Base-by-base conservation (phyloP, 2,329 filamentous ascomycete species). In the Xenoacremonium recifei region DNA sequence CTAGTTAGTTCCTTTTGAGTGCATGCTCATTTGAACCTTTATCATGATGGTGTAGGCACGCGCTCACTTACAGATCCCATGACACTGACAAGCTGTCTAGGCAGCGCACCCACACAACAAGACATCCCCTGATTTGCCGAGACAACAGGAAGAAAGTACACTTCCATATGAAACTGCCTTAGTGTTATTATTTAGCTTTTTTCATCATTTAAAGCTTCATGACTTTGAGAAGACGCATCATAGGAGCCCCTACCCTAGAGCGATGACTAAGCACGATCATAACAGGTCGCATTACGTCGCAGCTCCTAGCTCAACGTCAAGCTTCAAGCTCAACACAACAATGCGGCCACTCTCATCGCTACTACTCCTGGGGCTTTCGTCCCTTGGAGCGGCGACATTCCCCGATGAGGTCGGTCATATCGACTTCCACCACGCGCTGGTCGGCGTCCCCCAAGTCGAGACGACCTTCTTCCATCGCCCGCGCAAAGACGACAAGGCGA, bases 401-500 rank as follows among this genome's bases (percentile, higher is more conserved):
- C 76, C 80, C 54, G 93, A 99, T 62, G 92, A 99, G 67, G 90
- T 95, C 54, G 91, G 84, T 71, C 79, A 89, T 57, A 80, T 95
- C 64, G 93, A 99, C 69, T 97, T 90, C 71, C 92, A 97, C 69
- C 84, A 95, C 71, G 82, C 88, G 51, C 83, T 97, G 36, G 73
- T 99, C 59, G 93, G 93, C 59, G 70, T 88, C 27, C 90, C 93
- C 40, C 85, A 86, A 63, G 74, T 80, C 63, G 81, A 88, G 49
- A 87, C 89, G 47, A 96, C 92, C 55, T 95, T 97, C 77, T 97
- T 97, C 80, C 89, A 96, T 70, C 85, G 84, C 55, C 92, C 93
- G 29, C 79, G 86, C 58, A 77, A 80, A 49, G 80, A 84, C 54
- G 91, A 92, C 49, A 89, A 88, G 65, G 91, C 91, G 25, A 92